These are phyloP conservation scores for Colletotrichum aenigma DNA, from an alignment of 2,329 filamentous ascomycete species.

Conservation along the genomic window DNA sequence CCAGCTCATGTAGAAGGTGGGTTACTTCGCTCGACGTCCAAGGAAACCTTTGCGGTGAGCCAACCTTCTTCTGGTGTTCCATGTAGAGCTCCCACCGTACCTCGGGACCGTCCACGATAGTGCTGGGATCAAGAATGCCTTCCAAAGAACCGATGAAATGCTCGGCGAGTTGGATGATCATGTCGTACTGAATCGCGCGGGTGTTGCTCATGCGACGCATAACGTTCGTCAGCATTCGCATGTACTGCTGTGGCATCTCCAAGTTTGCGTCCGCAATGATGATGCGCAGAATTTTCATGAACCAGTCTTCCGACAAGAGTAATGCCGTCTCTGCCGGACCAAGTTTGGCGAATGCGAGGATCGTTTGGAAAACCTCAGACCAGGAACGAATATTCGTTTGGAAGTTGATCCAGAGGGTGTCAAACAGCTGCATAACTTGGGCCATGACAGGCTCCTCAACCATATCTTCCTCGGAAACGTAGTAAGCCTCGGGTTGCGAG, in stretches of 20 bases:
- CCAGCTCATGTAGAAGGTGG: slow-evolving; percentile 48
- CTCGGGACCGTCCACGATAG: slow-evolving; percentile 40
- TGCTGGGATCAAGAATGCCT: slow-evolving; percentile 34
- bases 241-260: slow-evolving; percentile 59
- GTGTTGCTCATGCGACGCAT: slow-evolving; percentile 50
- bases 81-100: slow-evolving; percentile 41
- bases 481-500: slow-evolving; percentile 52
- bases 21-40: slow-evolving; percentile 52
- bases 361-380: slow-evolving; percentile 77
- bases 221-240: slow-evolving; percentile 56
- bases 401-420: slow-evolving; percentile 65
- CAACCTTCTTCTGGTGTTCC: slow-evolving; percentile 27
- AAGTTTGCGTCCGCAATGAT: slow-evolving; percentile 62
- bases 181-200: slow-evolving; percentile 58
- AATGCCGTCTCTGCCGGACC: slow-evolving; percentile 61
- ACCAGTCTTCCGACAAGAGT: slow-evolving; percentile 65
- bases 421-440: slow-evolving; percentile 41
- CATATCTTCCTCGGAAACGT: slow-evolving; percentile 31
- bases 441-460: slow-evolving; percentile 11
- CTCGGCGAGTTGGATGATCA: slow-evolving; percentile 55
- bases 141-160: slow-evolving; percentile 48
- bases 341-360: slow-evolving; percentile 68
- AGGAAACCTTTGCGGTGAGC: slow-evolving; percentile 34
- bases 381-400: slow-evolving; percentile 69
- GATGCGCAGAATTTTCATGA: slow-evolving; percentile 63